phyloP scores from a whole-genome alignment of 257 asterid genomes.

The Osmanthus fragrans region DNA sequence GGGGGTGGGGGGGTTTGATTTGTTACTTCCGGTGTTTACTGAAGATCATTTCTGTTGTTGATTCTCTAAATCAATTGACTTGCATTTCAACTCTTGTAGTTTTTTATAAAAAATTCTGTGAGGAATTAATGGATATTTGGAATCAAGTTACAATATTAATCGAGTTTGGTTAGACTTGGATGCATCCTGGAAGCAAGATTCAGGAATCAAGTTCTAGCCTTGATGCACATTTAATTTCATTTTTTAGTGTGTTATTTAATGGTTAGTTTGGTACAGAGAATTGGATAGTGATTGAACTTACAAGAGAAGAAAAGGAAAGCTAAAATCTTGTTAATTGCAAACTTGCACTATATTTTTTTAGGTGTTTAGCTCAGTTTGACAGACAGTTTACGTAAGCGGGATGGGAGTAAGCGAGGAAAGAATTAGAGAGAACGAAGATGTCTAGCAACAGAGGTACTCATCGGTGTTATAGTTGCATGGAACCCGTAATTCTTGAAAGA shows the following conservation, averaged over 20 bases:
- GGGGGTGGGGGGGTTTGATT: too few relatives aligned
- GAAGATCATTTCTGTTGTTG: slow-evolving; percentile 23
- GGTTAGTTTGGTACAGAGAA: neutral
- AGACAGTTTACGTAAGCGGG: neutral
- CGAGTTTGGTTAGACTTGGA: neutral
- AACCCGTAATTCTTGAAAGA: slow-evolving; percentile 57
- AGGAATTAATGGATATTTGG: neutral
- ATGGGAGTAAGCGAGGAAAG: slow-evolving; percentile 16
- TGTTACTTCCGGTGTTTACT: slow-evolving; percentile 8
- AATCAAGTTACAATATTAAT: neutral
- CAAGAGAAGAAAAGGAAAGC: neutral
- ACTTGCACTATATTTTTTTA: neutral
- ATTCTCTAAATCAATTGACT: slow-evolving; percentile 18
- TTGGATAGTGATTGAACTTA: neutral
- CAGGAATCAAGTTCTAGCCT: neutral
- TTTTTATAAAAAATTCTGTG: neutral
- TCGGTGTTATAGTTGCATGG: slow-evolving; percentile 89
- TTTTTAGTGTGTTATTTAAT: neutral
- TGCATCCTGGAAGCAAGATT: neutral
- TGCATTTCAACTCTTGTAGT: slow-evolving; percentile 1
- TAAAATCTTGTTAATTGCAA: neutral
- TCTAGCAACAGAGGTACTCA: slow-evolving; percentile 60
- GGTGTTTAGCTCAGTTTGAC: slow-evolving; percentile 6
- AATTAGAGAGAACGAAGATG: slow-evolving; percentile 41
- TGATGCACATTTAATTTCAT: neutral